phyloP scores from a whole-genome alignment of 495 filamentous ascomycete species.

The Lentithecium fluviatile region DNA sequence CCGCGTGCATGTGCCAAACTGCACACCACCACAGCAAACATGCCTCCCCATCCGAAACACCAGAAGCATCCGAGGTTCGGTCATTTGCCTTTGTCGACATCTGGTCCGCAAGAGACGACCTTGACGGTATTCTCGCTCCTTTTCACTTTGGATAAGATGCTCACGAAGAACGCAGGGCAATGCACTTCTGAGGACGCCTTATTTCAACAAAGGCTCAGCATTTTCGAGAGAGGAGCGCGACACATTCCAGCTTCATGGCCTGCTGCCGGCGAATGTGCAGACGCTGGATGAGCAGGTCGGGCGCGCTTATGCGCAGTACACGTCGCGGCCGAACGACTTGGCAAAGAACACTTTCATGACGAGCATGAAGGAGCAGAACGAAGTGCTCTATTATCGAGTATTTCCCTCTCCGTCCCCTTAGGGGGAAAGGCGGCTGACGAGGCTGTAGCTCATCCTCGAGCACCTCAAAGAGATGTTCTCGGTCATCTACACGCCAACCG shows the following conservation, averaged over 20 bases:
- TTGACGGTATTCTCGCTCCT: conserved; percentile 40
- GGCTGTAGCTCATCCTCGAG: conserved; percentile 55
- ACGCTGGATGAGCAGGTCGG: conserved; percentile 76
- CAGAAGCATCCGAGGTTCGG: conserved; percentile 49
- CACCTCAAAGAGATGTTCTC: conserved; percentile 84
- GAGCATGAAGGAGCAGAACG: conserved; percentile 77
- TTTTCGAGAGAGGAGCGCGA: conserved; percentile 67
- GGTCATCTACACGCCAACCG: conserved; percentile 86
- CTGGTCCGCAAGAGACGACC: conserved; percentile 62
- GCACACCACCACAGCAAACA: conserved; percentile 2
- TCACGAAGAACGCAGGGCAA: conserved; percentile 49
- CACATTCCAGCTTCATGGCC: conserved; percentile 66
- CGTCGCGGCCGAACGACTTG: conserved; percentile 56
- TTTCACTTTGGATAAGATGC: not conserved
- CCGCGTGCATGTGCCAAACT: too few relatives aligned
- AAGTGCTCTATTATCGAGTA: conserved; percentile 72
- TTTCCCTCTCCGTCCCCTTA: not conserved
- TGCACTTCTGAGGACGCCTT: conserved; percentile 63
- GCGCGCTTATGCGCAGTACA: conserved; percentile 80
- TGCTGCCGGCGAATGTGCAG: conserved; percentile 70
- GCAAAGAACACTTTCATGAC: conserved; percentile 83
- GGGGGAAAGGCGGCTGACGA: not conserved
- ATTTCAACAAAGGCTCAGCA: conserved; percentile 82
- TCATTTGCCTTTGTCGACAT: conserved; percentile 62
- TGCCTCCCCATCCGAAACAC: conserved; percentile 20